Percentiles rank a stretch among this genome's conserved stretches.
phyloP scores from a whole-genome alignment of 176 grass and related monocot species.

The Aegilops longissima region DNA sequence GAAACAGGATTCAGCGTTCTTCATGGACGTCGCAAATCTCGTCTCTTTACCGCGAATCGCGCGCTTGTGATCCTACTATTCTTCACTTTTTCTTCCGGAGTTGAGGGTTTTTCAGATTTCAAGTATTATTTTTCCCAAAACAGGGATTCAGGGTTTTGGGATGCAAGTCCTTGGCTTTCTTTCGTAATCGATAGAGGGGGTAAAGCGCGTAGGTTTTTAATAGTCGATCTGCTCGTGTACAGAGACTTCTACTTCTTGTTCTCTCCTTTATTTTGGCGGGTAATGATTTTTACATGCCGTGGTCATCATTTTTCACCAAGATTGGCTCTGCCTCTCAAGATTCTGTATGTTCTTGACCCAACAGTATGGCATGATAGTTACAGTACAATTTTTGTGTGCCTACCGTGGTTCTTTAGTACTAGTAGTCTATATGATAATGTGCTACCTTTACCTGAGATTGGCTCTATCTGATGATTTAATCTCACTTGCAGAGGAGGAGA shows the following conservation, averaged over 20 bases:
- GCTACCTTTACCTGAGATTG: background rate
- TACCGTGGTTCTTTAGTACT: background rate
- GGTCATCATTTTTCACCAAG: background rate
- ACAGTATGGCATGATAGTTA: background rate
- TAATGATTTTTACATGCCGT: background rate
- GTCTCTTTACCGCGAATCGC: background rate
- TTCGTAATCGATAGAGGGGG: background rate
- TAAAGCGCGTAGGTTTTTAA: background rate
- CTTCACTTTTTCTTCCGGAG: background rate
- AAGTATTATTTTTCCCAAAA: background rate
- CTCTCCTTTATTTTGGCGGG: background rate
- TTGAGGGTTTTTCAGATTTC: background rate
- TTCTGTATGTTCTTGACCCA: background rate
- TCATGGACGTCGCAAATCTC: background rate
- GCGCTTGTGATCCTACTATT: too few species aligned
- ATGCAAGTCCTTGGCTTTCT: conserved; percentile 12
- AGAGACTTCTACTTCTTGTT: background rate
- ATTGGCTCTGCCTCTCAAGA: background rate
- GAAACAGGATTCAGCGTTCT: background rate
- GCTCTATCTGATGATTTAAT: background rate
- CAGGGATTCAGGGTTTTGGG: background rate
- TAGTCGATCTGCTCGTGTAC: background rate
- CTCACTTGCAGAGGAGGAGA: background rate
- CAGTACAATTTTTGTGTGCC: too few species aligned
- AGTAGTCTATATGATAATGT: background rate